Base-by-base conservation (phyloP, 2,329 filamentous ascomycete genomes). In the Fusarium nodosum region DNA sequence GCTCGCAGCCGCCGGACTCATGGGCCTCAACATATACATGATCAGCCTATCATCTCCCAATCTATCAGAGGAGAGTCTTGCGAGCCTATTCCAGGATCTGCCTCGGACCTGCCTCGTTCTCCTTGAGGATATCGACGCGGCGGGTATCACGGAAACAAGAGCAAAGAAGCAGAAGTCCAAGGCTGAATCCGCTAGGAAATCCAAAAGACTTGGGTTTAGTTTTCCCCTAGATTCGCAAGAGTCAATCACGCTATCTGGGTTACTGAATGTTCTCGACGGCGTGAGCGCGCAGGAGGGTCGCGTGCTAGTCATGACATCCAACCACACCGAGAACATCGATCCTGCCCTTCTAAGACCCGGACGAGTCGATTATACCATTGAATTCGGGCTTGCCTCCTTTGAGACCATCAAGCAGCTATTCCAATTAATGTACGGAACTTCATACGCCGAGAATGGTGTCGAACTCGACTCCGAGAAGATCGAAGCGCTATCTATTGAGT, bases 271-370 rank as follows among this genome's bases (percentile, higher is more conserved):
- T 28, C 87, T 92, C 65, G 90, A 91, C 64, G 89, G 89, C 3
- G 89, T 91, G 0, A 88, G 88, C 1, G 87, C 87, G 1, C 87
- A 87, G 60, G 90, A 92, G 78, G 90, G 90, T 2, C 83, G 88
- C 10, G 86, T 92, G 2, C 81, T 92, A 1, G 86, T 92, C 66
- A 92, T 92, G 90, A 92, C 90, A 0, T 91, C 90, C 0, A 92
- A 92, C 69, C 85, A 74, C 22, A 60, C 60, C 0, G 53, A 71
- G 30, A 61, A 66, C n/a, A 62, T 69, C 1, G 66, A 69, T 4
- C 52, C 66, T 0, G 66, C 66, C 2, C 20, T 69, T 3, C 13
- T 68, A 10, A 58, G 67, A 0, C 67, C 67, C 0, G 67, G 67
- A 8, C 28, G 67, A 26, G 55, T 70, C 3, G 67, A 70, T 6